Conservation (phyloP, 2,329 filamentous ascomycete species). For the Chrysoporthe cubensis region DNA sequence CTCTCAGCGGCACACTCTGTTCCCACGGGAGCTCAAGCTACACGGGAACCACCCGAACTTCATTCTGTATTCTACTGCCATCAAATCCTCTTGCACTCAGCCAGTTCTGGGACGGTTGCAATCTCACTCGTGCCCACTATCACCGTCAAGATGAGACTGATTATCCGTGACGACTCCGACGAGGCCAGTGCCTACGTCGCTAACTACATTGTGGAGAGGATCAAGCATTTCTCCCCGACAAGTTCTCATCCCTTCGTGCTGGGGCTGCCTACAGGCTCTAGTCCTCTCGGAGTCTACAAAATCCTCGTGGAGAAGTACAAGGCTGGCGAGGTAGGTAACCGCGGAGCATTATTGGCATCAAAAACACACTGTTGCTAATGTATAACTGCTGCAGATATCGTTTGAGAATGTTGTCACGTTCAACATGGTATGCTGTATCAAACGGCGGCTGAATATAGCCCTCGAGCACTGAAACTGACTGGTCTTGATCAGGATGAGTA, state of each 20-base stretch:
- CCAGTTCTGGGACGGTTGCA: not conserved
- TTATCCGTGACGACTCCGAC: constrained; percentile 68
- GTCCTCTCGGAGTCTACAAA: constrained; percentile 71
- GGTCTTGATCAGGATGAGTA: constrained; percentile 83
- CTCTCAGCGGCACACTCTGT: not conserved
- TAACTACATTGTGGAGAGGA: constrained; percentile 74
- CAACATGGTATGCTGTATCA: constrained; percentile 40
- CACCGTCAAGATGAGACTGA: constrained; percentile 64
- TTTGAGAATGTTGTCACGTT: constrained; percentile 75
- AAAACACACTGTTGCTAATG: not conserved
- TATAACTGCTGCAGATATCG: constrained; percentile 31
- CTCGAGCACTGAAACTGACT: constrained; percentile 53
- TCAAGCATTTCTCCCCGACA: constrained; percentile 69
- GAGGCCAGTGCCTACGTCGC: constrained; percentile 70
- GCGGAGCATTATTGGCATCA: not conserved
- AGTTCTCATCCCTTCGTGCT: constrained; percentile 70
- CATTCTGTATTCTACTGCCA: not conserved
- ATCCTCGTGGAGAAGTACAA: constrained; percentile 67
- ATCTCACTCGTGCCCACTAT: not conserved
- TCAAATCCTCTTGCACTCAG: not conserved
- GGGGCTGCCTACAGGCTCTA: constrained; percentile 74
- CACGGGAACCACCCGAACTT: not conserved
- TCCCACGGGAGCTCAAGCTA: not conserved
- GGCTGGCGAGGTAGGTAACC: constrained; percentile 48
- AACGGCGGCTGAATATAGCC: not conserved